Evolutionary conservation across 208 protist species (phyloP).

Genomic region (Trichomonas gallinae): DNA sequence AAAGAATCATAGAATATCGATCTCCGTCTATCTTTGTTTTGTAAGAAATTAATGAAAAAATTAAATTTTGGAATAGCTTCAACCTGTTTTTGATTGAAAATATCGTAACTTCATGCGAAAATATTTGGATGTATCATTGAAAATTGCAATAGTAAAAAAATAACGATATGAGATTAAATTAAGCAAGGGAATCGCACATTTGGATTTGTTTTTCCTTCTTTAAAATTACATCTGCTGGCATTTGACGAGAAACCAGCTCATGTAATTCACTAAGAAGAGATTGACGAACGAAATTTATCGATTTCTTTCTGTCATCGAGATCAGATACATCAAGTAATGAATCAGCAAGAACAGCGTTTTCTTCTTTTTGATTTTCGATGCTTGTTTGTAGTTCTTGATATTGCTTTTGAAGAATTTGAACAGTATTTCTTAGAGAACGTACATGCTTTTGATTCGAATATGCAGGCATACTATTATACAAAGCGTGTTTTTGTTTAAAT

Average conservation of each 20-base stretch:
- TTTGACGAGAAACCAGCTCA: background rate
- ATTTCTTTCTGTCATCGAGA: background rate
- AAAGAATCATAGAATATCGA: too few relatives aligned
- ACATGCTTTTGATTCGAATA: background rate
- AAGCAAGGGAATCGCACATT: background rate
- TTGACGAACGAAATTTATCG: background rate
- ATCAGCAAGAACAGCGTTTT: background rate
- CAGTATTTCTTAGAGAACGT: background rate
- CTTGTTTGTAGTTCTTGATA: background rate
- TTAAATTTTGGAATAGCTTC: too few relatives aligned
- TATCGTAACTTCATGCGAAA: too few relatives aligned
- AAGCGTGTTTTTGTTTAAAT: background rate
- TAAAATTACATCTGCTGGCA: background rate
- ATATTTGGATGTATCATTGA: too few relatives aligned
- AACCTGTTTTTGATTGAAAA: too few relatives aligned
- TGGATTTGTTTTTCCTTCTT: background rate
- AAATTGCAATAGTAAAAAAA: too few relatives aligned
- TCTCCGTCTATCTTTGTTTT: too few relatives aligned
- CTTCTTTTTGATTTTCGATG: background rate
- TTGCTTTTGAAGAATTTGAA: background rate
- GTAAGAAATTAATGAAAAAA: too few relatives aligned
- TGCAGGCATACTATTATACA: background rate
- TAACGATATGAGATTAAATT: background rate
- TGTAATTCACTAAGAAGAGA: background rate
- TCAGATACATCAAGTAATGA: background rate